Conservation (phyloP, 2,329 filamentous ascomycete species). For the Colletotrichum higginsianum region DNA sequence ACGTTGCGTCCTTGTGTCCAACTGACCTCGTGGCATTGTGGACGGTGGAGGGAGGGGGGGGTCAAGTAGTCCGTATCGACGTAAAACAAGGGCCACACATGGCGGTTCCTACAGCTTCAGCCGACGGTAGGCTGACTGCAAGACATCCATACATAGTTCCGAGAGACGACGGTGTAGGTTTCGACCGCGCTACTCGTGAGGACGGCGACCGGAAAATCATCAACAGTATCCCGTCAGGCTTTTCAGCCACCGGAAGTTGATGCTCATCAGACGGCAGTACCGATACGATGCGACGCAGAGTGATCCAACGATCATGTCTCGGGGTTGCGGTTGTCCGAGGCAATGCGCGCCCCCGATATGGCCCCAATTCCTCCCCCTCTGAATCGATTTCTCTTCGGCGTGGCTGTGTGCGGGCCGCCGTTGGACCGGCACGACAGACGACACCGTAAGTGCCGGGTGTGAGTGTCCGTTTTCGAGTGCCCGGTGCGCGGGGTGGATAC, state of each 20-base stretch:
- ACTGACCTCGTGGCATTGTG: neutral
- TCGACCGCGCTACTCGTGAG: neutral
- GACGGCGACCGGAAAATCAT: neutral
- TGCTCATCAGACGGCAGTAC: neutral
- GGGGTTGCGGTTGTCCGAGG: neutral
- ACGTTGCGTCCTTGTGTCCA: neutral
- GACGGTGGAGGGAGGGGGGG: neutral
- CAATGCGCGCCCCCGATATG: too few species aligned
- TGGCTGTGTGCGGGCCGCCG: neutral
- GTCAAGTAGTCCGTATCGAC: neutral
- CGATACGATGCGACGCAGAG: neutral
- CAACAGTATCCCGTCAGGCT: neutral
- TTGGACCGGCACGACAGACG: neutral
- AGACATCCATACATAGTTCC: neutral
- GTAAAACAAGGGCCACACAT: neutral
- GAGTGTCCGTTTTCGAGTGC: conserved; percentile 11
- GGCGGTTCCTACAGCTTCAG: neutral
- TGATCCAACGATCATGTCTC: neutral
- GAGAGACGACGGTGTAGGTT: neutral
- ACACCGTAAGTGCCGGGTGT: conserved; percentile 1
- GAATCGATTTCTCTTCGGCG: neutral
- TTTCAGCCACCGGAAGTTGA: neutral
- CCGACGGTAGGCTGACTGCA: neutral
- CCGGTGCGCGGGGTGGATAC: conserved; percentile 9
- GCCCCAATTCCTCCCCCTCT: too few species aligned